Evolutionary conservation across 768 basidiomycete species (phyloP).

Genomic region (Boletus rex-veris): DNA sequence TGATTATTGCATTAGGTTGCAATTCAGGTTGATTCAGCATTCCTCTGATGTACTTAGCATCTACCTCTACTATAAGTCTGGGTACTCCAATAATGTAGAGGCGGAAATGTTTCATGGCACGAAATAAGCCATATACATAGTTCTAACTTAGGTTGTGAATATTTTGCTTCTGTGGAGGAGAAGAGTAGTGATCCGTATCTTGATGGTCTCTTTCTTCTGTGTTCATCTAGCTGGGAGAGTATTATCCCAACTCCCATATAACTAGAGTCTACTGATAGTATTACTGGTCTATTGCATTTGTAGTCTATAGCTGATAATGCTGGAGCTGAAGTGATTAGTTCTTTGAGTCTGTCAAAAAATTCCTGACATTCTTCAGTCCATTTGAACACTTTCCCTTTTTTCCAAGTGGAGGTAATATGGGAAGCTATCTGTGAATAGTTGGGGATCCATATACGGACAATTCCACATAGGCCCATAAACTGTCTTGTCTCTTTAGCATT

Average conservation of each 20-base stretch:
- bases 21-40: too few species aligned
- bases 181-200: neutral
- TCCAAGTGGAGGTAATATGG: neutral
- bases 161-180: too few species aligned
- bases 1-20: too few species aligned
- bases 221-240: neutral
- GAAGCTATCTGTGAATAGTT: neutral
- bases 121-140: neutral
- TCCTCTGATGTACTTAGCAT: too few species aligned
- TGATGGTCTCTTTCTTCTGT: neutral
- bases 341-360: neutral
- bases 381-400: neutral
- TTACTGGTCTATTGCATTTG: too few species aligned
- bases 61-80: too few species aligned
- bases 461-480: neutral
- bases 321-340: neutral
- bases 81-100: too few species aligned
- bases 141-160: neutral
- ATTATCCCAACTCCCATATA: neutral
- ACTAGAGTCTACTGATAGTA: neutral
- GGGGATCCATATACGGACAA: neutral
- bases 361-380: neutral
- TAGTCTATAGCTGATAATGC: neutral
- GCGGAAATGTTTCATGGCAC: neutral
- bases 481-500: neutral